A percentile compares a stretch with the other conserved stretches of the same genome.
These are phyloP conservation scores for Ogataea paraovalis DNA, from an alignment of 805 yeast species.

Conservation along the genomic window DNA sequence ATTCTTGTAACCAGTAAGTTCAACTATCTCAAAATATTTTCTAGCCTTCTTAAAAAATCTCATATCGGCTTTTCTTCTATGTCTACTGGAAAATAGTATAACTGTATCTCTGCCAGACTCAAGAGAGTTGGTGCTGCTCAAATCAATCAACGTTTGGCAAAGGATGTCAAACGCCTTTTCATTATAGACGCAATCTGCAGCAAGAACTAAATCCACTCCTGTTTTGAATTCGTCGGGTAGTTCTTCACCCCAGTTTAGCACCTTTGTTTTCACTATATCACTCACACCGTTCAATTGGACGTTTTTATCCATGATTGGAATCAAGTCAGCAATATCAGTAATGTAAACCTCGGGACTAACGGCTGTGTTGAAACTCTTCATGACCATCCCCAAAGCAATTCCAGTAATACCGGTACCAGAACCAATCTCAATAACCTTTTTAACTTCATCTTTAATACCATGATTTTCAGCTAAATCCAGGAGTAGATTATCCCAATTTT, in stretches of 20 bases:
- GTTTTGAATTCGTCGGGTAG: conserved; percentile 33
- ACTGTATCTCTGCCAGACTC: conserved; percentile 32
- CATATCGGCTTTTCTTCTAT: conserved; percentile 41
- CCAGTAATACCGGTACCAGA: conserved; percentile 60
- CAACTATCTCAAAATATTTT: conserved; percentile 30
- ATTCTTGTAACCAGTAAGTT: conserved; percentile 31
- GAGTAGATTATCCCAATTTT: conserved; percentile 15
- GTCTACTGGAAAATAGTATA: conserved; percentile 49
- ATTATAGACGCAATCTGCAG: conserved; percentile 59
- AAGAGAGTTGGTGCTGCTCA: conserved; percentile 20
- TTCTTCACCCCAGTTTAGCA: conserved; percentile 42
- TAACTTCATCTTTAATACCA: conserved; percentile 14
- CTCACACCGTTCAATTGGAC: conserved; percentile 37
- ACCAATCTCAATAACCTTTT: conserved; percentile 47
- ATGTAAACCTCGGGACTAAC: conserved; percentile 36
- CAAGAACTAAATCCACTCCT: conserved; percentile 43
- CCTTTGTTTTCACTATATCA: conserved; percentile 36
- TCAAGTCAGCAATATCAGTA: conserved; percentile 47
- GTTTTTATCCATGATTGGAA: conserved; percentile 45
- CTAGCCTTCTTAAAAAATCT: conserved; percentile 26
- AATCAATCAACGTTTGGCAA: conserved; percentile 44
- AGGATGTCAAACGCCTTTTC: conserved; percentile 51
- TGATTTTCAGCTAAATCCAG: conserved; percentile 11
- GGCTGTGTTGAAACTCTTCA: conserved; percentile 6
- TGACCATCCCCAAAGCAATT: conserved; percentile 30